These are phyloP conservation scores for Suillus paluster DNA, from an alignment of 768 basidiomycete genomes.

Conservation along the genomic window DNA sequence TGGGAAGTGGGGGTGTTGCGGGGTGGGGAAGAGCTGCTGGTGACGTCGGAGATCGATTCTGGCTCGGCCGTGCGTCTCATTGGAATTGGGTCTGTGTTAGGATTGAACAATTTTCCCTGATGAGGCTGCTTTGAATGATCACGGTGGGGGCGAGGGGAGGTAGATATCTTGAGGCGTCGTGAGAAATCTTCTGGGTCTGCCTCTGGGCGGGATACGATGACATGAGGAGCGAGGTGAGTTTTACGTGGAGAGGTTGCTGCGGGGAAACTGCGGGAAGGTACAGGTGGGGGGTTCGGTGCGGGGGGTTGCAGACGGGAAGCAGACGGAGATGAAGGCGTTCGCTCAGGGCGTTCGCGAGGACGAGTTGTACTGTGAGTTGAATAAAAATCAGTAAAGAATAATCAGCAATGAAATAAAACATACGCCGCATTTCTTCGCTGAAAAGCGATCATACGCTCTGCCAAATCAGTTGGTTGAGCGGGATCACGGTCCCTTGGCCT, in stretches of 20 bases:
- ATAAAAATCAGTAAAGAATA: constrained; percentile 9
- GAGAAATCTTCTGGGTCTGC: constrained; percentile 77
- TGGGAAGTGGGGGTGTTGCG: constrained; percentile 37
- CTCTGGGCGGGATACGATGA: constrained; percentile 46
- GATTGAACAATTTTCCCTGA: constrained; percentile 67
- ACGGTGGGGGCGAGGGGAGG: constrained; percentile 45
- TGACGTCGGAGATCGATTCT: constrained; percentile 64
- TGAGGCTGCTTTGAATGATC: constrained; percentile 39
- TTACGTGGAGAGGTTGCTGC: constrained; percentile 36
- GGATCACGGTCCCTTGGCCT: constrained; percentile 50
- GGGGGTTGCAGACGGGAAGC: constrained; percentile 37
- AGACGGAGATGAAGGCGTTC: constrained; percentile 37
- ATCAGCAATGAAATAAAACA: constrained; percentile 25
- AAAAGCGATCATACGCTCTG: constrained; percentile 68
- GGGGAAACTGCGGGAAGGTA: constrained; percentile 29
- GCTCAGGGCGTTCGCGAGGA: constrained; percentile 52
- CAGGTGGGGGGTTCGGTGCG: constrained; percentile 25
- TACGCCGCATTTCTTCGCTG: constrained; percentile 68
- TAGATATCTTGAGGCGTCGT: constrained; percentile 70
- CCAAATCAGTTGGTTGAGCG: constrained; percentile 50
- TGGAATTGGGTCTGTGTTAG: constrained; percentile 69
- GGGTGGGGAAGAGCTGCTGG: constrained; percentile 51
- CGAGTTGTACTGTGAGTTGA: constrained; percentile 44
- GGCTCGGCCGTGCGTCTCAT: constrained; percentile 66
- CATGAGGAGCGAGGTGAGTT: constrained; percentile 37